Evolutionary conservation across 768 basidiomycete species (phyloP).

Genomic region (Trametes sanguinea): DNA sequence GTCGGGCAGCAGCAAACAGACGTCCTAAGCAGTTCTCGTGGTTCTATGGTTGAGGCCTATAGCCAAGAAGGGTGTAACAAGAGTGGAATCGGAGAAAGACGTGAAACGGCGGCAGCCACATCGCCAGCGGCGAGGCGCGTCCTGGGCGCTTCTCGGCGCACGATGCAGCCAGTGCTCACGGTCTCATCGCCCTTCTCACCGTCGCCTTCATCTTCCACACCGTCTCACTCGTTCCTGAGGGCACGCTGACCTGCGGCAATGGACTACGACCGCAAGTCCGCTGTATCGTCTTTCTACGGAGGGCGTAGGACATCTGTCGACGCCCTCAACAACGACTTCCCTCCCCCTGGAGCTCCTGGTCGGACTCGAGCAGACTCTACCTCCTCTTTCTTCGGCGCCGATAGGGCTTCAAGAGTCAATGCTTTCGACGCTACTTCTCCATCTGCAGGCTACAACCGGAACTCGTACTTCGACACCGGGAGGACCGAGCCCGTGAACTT

Average conservation of each 20-base stretch:
- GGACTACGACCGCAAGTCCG: constrained; percentile 80
- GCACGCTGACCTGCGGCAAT: constrained; percentile 36
- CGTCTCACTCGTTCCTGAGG: constrained; percentile 2
- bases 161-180: not conserved
- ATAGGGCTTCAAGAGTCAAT: constrained; percentile 46
- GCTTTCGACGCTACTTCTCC: constrained; percentile 30
- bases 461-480: constrained; percentile 67
- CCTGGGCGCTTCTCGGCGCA: not conserved
- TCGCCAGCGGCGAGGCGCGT: not conserved
- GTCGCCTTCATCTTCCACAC: constrained; percentile 2
- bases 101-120: not conserved
- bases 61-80: too few species aligned
- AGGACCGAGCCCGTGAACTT: constrained; percentile 73
- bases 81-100: not conserved
- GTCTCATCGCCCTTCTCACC: constrained; percentile 3
- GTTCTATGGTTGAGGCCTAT: too few species aligned
- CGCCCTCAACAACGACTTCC: constrained; percentile 57
- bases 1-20: not conserved
- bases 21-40: not conserved
- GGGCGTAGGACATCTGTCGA: constrained; percentile 62
- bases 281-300: constrained; percentile 80
- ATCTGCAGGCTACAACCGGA: constrained; percentile 75
- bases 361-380: constrained; percentile 59
- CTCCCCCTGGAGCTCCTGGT: constrained; percentile 34
- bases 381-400: constrained; percentile 62